These are phyloP conservation scores for Gorgonomyces haynaldii DNA, from an alignment of 192 early-diverging fungal species.

Conservation along the genomic window DNA sequence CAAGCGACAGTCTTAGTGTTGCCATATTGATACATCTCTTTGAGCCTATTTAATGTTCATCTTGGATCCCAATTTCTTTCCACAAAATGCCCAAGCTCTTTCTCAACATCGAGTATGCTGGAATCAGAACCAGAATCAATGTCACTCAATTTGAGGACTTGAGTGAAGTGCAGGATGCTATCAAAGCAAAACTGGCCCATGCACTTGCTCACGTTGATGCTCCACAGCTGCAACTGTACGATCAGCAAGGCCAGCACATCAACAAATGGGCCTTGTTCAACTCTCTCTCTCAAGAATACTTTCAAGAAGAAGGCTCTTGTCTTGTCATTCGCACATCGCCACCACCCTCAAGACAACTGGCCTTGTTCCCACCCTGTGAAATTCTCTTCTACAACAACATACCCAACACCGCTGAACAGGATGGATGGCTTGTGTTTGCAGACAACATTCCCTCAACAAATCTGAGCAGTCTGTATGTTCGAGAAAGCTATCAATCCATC, in stretches of 20 bases:
- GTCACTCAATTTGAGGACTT: no score
- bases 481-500: constrained; percentile 8
- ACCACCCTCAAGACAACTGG: not conserved
- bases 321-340: not conserved
- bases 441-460: not conserved
- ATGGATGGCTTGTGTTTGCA: constrained; percentile 11
- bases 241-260: not conserved
- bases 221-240: no score
- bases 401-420: not conserved
- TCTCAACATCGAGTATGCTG: no score
- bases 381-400: constrained; percentile 10
- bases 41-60: no score
- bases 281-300: not conserved
- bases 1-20: no score
- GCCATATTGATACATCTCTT: no score
- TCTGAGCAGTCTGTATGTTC: constrained; percentile 7
- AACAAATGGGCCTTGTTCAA: not conserved
- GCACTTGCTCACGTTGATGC: no score
- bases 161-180: no score
- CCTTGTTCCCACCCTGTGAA: constrained; percentile 5
- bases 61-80: no score
- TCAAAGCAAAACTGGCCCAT: no score
- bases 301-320: not conserved
- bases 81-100: no score
- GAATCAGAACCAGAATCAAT: no score